A percentile compares a stretch with the other conserved stretches of the same genome.
Conservation (phyloP, 2,329 filamentous ascomycete genomes). For the Colletotrichum spaethianum region DNA sequence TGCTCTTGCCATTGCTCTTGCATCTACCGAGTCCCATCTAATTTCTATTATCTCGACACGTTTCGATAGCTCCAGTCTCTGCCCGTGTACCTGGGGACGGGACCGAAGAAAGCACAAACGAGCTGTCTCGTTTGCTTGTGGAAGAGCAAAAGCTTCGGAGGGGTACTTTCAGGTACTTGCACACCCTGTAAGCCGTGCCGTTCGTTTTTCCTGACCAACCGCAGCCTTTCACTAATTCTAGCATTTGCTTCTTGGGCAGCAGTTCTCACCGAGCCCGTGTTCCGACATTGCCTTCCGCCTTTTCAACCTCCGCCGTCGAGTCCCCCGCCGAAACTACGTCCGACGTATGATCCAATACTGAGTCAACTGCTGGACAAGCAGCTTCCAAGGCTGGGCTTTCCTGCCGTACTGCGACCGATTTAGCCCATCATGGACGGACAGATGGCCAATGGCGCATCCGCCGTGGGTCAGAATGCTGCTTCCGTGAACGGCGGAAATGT, state of each 20-base stretch:
- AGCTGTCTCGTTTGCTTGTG: not conserved
- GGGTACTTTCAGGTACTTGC: not conserved
- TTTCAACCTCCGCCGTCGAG: not conserved
- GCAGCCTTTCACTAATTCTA: slow-evolving; percentile 20
- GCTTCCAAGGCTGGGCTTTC: slow-evolving; percentile 25
- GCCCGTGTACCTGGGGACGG: not conserved
- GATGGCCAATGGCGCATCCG: slow-evolving; percentile 52
- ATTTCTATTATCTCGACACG: not conserved
- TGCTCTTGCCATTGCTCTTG: not conserved
- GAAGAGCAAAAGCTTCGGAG: not conserved
- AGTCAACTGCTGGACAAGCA: slow-evolving; percentile 33
- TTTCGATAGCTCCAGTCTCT: not conserved
- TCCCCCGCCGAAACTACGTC: slow-evolving; percentile 3
- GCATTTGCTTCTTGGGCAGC: slow-evolving; percentile 31
- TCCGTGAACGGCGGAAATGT: slow-evolving; percentile 55
- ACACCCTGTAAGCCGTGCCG: not conserved
- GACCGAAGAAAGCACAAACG: slow-evolving; percentile 1
- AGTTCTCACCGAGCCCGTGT: slow-evolving; percentile 24
- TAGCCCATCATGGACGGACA: slow-evolving; percentile 49
- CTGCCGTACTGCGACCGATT: slow-evolving; percentile 32
- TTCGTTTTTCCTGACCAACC: not conserved
- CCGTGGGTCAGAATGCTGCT: slow-evolving; percentile 40
- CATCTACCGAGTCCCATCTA: not conserved
- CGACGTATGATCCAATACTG: slow-evolving; percentile 30
- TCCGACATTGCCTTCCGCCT: slow-evolving; percentile 10